Percentiles rank a stretch among this genome's conserved stretches.
Evolutionary conservation across 306 rosid genomes (phyloP).

Genomic region (Pterocarpus santalinus): DNA sequence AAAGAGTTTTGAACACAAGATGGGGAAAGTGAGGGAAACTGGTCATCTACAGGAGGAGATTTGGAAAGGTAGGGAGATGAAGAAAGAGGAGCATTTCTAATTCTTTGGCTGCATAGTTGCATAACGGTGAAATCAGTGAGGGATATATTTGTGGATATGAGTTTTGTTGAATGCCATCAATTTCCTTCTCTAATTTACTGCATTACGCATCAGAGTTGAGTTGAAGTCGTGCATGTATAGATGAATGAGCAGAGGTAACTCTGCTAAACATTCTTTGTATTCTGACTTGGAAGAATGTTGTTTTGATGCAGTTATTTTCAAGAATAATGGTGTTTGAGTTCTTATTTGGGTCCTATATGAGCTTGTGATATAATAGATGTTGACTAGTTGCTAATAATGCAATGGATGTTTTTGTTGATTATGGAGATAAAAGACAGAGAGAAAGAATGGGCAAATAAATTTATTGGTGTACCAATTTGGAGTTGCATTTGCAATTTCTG

Average conservation of each 20-base stretch:
- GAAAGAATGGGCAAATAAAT: too few relatives aligned
- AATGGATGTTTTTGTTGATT: background rate
- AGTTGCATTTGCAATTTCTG: slow-evolving; percentile 43
- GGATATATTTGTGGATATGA: background rate
- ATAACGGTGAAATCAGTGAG: background rate
- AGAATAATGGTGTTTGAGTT: slow-evolving; percentile 13
- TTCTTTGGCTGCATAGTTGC: background rate
- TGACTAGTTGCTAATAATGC: background rate
- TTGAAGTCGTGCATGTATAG: background rate
- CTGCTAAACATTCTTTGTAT: background rate
- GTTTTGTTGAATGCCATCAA: background rate
- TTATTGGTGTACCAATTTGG: slow-evolving; percentile 37
- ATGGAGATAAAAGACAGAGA: too few relatives aligned
- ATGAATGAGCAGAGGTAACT: background rate
- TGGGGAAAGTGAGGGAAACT: too few relatives aligned
- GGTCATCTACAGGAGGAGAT: too few relatives aligned
- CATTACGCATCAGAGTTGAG: background rate
- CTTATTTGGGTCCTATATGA: background rate
- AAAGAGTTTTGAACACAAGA: too few relatives aligned
- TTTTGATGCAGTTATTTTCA: background rate
- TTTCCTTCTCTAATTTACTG: background rate
- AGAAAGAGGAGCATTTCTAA: too few relatives aligned
- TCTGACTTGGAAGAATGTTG: background rate
- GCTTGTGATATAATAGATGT: background rate
- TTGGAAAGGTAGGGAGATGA: too few relatives aligned